A percentile compares a stretch with the other conserved stretches of the same genome.
Evolutionary conservation across 305 asterid genomes (phyloP).

Genomic region (Euphrasia arctica): DNA sequence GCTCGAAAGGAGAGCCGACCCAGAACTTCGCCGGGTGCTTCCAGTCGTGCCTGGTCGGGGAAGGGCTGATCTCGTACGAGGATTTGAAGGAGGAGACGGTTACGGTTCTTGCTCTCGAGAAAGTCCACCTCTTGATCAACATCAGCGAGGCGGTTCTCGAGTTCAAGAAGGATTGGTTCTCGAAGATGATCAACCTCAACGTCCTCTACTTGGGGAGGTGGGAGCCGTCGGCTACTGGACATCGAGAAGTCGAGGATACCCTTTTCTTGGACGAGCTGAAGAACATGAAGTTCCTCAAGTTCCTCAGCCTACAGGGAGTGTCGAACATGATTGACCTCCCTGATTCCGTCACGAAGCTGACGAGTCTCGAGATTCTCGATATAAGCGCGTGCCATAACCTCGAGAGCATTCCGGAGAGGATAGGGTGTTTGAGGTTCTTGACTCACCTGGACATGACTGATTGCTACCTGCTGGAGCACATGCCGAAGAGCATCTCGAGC

Average conservation of each 20-base stretch:
- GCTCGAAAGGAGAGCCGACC: conserved; percentile 30
- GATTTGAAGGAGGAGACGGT: conserved; percentile 5
- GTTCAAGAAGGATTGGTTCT: conserved; percentile 38
- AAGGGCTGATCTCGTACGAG: conserved; percentile 30
- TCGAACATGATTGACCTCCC: conserved; percentile 39
- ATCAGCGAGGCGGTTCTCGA: conserved; percentile 41
- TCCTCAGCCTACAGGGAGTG: conserved; percentile 51
- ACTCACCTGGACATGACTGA: conserved; percentile 49
- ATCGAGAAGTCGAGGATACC: conserved; percentile 45
- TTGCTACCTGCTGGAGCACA: conserved; percentile 41
- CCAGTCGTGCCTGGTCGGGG: conserved; percentile 44
- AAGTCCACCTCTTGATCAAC: conserved; percentile 45
- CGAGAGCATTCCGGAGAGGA: conserved; percentile 36
- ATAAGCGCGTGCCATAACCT: conserved; percentile 47
- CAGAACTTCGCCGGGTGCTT: conserved; percentile 25
- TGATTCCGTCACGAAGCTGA: conserved; percentile 30
- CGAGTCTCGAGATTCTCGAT: conserved; percentile 32
- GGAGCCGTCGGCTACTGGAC: conserved; percentile 28
- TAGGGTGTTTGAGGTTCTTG: conserved; percentile 28
- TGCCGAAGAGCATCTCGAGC: conserved; percentile 40
- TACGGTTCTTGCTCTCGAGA: conserved; percentile 23
- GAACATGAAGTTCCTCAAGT: conserved; percentile 27
- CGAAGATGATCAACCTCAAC: conserved; percentile 37
- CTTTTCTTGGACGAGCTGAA: conserved; percentile 32
- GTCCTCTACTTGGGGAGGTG: conserved; percentile 44